These are phyloP conservation scores for Jimgerdemannia lactiflua DNA, from an alignment of 192 early-diverging fungal species.

Conservation along the genomic window DNA sequence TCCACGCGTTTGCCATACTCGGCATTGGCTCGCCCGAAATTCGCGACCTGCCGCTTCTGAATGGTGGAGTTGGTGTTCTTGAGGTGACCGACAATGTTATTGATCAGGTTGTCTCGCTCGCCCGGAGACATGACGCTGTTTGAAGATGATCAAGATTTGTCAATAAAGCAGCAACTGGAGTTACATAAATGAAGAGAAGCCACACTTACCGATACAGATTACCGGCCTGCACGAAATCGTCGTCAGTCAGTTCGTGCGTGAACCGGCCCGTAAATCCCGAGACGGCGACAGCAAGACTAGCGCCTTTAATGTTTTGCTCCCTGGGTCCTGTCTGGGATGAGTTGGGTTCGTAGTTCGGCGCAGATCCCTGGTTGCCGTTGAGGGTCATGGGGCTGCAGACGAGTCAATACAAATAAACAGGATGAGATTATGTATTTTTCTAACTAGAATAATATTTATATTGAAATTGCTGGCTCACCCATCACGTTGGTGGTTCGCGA, in stretches of 20 bases:
- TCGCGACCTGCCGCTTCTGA: constrained; percentile 51
- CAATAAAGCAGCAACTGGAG: too few species aligned
- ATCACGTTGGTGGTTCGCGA: constrained; percentile 66
- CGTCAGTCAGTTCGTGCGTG: constrained; percentile 45
- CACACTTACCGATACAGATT: constrained; percentile 41
- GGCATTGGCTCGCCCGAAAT: constrained; percentile 52
- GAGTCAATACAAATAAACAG: too few species aligned
- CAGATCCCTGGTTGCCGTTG: constrained; percentile 52
- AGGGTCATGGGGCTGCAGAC: constrained; percentile 41
- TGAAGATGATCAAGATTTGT: too few species aligned
- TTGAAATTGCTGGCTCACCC: constrained; percentile 14
- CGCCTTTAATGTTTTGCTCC: constrained; percentile 17
- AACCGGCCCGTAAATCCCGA: constrained; percentile 49
- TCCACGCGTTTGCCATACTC: constrained; percentile 58
- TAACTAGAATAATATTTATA: too few species aligned
- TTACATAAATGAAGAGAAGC: too few species aligned
- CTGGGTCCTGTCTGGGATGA: constrained; percentile 49
- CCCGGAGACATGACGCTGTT: constrained; percentile 49
- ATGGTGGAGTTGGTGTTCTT: constrained; percentile 46
- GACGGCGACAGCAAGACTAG: constrained; percentile 28
- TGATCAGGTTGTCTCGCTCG: constrained; percentile 57
- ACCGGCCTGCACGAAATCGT: constrained; percentile 64
- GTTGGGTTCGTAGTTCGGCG: constrained; percentile 63
- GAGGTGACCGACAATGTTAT: constrained; percentile 55
- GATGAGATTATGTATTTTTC: too few species aligned